Percentiles rank a stretch among this genome's conserved stretches.
Conservation (phyloP, 129 eudicot species). For the Scalesia atractyloides region DNA sequence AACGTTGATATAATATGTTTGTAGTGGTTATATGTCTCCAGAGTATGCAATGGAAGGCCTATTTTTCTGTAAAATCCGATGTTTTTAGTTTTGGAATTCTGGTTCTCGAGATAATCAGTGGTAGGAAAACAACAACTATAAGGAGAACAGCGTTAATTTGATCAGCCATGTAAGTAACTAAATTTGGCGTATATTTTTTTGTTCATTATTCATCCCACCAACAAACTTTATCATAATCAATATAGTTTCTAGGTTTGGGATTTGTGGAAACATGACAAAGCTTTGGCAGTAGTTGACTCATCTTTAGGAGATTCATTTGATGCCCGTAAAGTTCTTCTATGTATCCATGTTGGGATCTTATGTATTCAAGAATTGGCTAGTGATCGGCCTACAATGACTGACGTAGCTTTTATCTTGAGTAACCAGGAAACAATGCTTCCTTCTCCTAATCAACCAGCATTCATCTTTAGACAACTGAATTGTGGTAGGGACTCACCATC, state of each 20-base stretch:
- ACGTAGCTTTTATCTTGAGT: conserved; percentile 47
- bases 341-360: conserved; percentile 59
- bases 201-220: not conserved
- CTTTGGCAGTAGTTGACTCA: conserved; percentile 45
- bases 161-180: conserved; percentile 57
- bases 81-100: conserved; percentile 62
- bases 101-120: conserved; percentile 56
- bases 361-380: conserved; percentile 60
- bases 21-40: conserved; percentile 79
- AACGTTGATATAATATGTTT: conserved; percentile 31
- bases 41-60: conserved; percentile 71
- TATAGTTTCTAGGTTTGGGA: conserved; percentile 53
- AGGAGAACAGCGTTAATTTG: conserved; percentile 40
- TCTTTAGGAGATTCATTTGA: conserved; percentile 28
- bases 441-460: too few relatives aligned
- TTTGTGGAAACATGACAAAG: conserved; percentile 48
- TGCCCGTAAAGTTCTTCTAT: conserved; percentile 39
- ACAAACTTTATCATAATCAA: not conserved
- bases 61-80: conserved; percentile 55
- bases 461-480: too few relatives aligned
- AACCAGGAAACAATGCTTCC: conserved; percentile 39
- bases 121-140: conserved; percentile 45
- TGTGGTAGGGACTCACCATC: too few relatives aligned
- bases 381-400: conserved; percentile 62
- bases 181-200: not conserved